Base-by-base conservation (phyloP, 2,329 filamentous ascomycete species). In the Hymenoscyphus linearis region DNA sequence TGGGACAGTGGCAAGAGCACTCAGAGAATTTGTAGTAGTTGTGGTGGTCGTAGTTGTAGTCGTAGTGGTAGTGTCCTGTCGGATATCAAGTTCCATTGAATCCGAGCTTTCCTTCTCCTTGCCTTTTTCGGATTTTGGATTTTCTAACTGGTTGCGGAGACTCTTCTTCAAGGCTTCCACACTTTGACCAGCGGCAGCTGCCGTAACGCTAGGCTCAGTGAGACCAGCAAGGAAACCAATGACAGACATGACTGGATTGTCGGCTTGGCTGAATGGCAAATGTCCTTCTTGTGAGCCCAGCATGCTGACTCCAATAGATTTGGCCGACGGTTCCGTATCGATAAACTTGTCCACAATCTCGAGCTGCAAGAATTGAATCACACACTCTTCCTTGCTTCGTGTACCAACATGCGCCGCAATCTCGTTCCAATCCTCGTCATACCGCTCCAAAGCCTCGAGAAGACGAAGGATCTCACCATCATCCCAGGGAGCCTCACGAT, bases 261-360 rank as follows among this genome's bases (percentile, higher is more conserved):
- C 95, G 14, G 90, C 87, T 73, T 96, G 91, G 73, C 85, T 93
- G 74, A 98, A 95, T 0, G 95, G 95, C 53, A 96, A 82, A 64
- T 91, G 87, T 9, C 93, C 93, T 62, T 88, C 84, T 57, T 91
- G 83, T 60, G 85, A 83, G 36, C 89, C 88, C 37, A 95, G 79
- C 80, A 89, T 79, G 60, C 84, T 80, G 60, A 90, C 78, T 7
- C 85, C 83, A 1, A 78, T 83, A 12, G 80, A 81, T 55, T 78
- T 80, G 58, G 83, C 75, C 12, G 75, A 70, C 7, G 82, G 80
- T 70, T 93, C 87, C 7, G 91, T 86, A 70, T 98, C 93, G 10
- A 97, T 80, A 72, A 97, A 99, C 74, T 96, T 96, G 78, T 97
- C 93, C 74, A 98, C 95, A 64, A 99, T 99, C 68, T 97, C 93